Conservation (phyloP, 129 eudicot species). For the Silybum marianum region DNA sequence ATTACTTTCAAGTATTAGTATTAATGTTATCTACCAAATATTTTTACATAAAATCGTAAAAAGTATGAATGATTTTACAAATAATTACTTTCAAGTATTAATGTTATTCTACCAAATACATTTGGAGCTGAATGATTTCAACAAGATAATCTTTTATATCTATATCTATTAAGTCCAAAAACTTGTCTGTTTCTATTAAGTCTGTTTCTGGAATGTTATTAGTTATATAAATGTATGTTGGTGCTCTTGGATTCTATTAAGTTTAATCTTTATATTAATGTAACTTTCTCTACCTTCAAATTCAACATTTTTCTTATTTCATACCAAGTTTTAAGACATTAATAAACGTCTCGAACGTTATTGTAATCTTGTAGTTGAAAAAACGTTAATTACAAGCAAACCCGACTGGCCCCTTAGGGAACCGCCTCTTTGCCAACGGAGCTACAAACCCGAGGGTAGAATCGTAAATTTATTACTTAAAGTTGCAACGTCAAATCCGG, state of each 20-base stretch:
- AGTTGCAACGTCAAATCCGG: conserved; percentile 97
- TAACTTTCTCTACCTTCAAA: neutral
- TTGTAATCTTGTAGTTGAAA: neutral
- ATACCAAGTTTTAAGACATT: neutral
- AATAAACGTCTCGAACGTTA: neutral
- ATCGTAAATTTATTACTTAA: conserved; percentile 16
- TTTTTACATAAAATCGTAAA: no score
- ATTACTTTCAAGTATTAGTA: no score
- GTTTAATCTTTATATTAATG: no score
- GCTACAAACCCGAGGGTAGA: neutral
- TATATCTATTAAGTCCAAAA: conserved; percentile 8
- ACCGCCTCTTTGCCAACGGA: no score
- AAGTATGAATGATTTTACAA: no score
- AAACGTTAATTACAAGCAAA: no score
- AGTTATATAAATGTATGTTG: neutral
- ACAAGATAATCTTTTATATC: conserved; percentile 14
- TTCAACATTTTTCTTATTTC: neutral
- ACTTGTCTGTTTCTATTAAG: neutral
- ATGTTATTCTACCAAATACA: no score
- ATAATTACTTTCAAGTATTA: no score
- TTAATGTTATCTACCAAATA: no score
- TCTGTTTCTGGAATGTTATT: neutral
- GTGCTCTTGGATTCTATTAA: neutral
- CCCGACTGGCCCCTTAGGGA: no score
- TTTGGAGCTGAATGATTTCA: conserved; percentile 37